Percentiles rank a stretch among this genome's conserved stretches.
Evolutionary conservation across 1,284 basidiomycete species (phyloP).

Genomic region (Cryptococcus deneoformans): DNA sequence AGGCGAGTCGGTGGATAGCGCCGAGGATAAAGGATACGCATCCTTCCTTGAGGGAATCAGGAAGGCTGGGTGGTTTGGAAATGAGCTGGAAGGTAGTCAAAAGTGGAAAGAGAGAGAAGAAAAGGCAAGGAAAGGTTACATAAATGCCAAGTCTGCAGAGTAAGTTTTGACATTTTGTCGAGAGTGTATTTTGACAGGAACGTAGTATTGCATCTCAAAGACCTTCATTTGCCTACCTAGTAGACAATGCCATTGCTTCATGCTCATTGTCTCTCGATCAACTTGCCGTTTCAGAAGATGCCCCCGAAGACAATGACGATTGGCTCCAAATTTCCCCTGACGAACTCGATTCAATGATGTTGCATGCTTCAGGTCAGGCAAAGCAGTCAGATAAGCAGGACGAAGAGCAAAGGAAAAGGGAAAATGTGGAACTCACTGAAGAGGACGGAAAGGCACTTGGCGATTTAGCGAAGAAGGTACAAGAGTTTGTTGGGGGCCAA

Average conservation of each 20-base stretch:
- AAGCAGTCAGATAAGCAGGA: neutral
- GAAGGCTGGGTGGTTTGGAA: slow-evolving; percentile 68
- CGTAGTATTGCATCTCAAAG: slow-evolving; percentile 51
- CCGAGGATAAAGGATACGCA: slow-evolving; percentile 17
- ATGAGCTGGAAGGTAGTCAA: slow-evolving; percentile 69
- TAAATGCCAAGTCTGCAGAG: slow-evolving; percentile 64
- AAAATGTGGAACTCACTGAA: slow-evolving; percentile 37
- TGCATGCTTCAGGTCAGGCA: slow-evolving; percentile 23
- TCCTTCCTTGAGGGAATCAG: slow-evolving; percentile 64
- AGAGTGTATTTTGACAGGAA: neutral
- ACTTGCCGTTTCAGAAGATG: slow-evolving; percentile 14
- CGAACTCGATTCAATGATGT: slow-evolving; percentile 47
- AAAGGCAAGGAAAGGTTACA: slow-evolving; percentile 65
- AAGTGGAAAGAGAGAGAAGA: slow-evolving; percentile 69
- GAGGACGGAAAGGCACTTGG: slow-evolving; percentile 68
- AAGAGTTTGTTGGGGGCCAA: slow-evolving; percentile 69
- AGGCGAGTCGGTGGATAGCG: slow-evolving; percentile 22
- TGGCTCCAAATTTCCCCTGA: slow-evolving; percentile 45
- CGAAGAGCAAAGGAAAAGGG: slow-evolving; percentile 32
- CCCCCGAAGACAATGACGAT: slow-evolving; percentile 39
- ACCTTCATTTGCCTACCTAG: slow-evolving; percentile 68
- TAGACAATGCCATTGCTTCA: slow-evolving; percentile 60
- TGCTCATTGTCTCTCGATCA: slow-evolving; percentile 3
- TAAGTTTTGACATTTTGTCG: slow-evolving; percentile 48
- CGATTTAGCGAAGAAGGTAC: slow-evolving; percentile 75